Conservation (phyloP, 2,329 filamentous ascomycete species). For the Thyridium curvatum region DNA sequence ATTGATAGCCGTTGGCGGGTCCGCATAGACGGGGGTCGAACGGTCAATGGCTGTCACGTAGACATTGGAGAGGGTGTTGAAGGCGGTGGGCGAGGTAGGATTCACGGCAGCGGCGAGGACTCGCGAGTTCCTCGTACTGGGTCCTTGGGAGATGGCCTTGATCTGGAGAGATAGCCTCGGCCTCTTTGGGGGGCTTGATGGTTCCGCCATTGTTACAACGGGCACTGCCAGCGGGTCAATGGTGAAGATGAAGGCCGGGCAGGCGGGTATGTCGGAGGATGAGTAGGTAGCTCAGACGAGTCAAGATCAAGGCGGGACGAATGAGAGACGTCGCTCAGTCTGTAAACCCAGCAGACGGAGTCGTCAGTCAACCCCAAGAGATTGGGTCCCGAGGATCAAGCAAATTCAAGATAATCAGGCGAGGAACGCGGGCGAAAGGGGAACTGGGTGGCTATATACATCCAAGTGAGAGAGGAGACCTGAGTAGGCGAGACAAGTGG, state of each 20-base stretch:
- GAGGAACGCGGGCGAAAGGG: background rate
- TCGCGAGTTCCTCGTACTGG: conserved; percentile 31
- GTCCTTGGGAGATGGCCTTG: conserved; percentile 28
- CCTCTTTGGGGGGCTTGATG: conserved; percentile 32
- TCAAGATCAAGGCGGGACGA: background rate
- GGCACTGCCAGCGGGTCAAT: no score
- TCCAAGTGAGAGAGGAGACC: background rate
- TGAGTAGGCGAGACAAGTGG: background rate
- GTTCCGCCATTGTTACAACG: no score
- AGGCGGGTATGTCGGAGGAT: background rate
- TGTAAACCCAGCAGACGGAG: background rate
- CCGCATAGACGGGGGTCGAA: conserved; percentile 40
- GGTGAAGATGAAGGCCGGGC: no score
- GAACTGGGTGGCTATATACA: conserved; percentile 5
- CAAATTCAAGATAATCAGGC: conserved; percentile 11
- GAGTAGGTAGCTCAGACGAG: background rate
- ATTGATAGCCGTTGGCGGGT: conserved; percentile 44
- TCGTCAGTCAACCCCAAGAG: background rate
- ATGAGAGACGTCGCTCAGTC: background rate
- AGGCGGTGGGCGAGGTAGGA: conserved; percentile 54
- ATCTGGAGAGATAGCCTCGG: conserved; percentile 48
- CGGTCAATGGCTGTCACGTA: conserved; percentile 58
- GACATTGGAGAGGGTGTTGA: conserved; percentile 61
- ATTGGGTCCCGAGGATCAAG: conserved; percentile 16
- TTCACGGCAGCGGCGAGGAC: conserved; percentile 41